Evolutionary conservation across 2,329 filamentous ascomycete species (phyloP), one percentile per base, ranked within the genome.

Genomic region (Aspergillus quadrilineatus): DNA sequence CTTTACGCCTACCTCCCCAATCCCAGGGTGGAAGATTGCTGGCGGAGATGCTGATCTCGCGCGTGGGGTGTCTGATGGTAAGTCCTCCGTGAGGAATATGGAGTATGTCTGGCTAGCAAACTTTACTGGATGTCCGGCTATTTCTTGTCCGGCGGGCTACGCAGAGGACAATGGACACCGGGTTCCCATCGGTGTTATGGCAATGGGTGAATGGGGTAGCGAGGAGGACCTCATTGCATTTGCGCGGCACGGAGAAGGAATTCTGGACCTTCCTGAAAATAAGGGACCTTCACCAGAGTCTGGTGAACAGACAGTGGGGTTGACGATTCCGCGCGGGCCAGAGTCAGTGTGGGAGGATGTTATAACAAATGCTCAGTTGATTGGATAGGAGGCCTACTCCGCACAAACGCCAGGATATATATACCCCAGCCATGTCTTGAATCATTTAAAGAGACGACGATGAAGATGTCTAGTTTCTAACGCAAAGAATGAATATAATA

Each of bases 21-120:
- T 88, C 57, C 80, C 85, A 0, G 92, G 92, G 9, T 95, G 89
- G 89, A 83, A 83, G 42, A 85, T 87, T 9, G 41, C 44, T 1
- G 73, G 79, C 1, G 80, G 77, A 41, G 77, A 85, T 14, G 77
- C 77, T n/a, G 86, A 92, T 66, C 69, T 85, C 4, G 63, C 68
- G 6, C 75, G 79, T 46, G 92, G 92, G 2, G 78, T 90, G 63
- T 87, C 82, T 37, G 88, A 97, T 70, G 87, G 82, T 0, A 91
- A 94, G 69, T 79, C 76, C 59, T 86, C 85, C 14, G 77, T 96
- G n/a, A 79, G 83, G 28, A 89, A 84, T 68, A 96, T 96, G 90
- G 85, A 88, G 72, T 96, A 90, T 73, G 86, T 89, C 14, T 96
- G 89, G 83, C 74, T 96, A 36, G 89, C 92, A 6, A 97, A 97